Percentiles rank a stretch among this genome's conserved stretches.
Evolutionary conservation across 2,329 filamentous ascomycete species (phyloP).

Genomic region (Huntiella moniliformis): DNA sequence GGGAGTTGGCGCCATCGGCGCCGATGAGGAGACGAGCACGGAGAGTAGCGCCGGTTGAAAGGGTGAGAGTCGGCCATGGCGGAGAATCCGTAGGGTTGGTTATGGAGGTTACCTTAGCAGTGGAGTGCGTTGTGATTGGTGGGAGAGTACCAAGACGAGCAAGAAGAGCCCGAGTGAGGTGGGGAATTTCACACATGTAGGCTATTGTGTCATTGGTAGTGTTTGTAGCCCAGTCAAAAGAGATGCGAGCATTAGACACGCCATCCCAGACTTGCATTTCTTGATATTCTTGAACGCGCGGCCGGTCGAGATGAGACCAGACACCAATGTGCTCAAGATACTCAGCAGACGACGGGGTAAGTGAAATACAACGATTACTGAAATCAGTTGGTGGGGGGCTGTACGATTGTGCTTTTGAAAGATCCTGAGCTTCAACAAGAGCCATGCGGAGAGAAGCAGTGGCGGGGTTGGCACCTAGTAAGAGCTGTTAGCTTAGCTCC

Average conservation of each 20-base stretch:
- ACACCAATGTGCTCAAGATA: conserved; percentile 72
- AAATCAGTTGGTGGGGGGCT: conserved; percentile 48
- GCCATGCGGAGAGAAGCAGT: conserved; percentile 68
- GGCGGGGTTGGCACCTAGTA: conserved; percentile 50
- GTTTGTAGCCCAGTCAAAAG: conserved; percentile 53
- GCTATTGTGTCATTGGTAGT: conserved; percentile 42
- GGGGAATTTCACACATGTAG: conserved; percentile 92
- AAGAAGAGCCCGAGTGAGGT: conserved; percentile 64
- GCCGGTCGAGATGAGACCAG: conserved; percentile 56
- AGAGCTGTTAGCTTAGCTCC: conserved; percentile 8
- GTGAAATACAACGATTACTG: conserved; percentile 88
- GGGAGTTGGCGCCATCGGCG: conserved; percentile 87
- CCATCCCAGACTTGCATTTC: conserved; percentile 99
- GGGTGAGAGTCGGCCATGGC: conserved; percentile 68
- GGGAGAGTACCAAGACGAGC: conserved; percentile 51
- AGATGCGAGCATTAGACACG: conserved; percentile 67
- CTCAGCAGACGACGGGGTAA: conserved; percentile 72
- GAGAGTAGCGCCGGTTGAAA: conserved; percentile 48
- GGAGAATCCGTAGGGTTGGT: conserved; percentile 54
- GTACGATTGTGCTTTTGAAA: conserved; percentile 49
- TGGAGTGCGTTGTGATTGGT: conserved; percentile 52
- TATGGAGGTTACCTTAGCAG: conserved; percentile 64
- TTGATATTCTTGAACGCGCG: conserved; percentile 70
- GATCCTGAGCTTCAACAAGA: conserved; percentile 76
- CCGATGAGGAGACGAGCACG: conserved; percentile 74